Conservation (phyloP, 148 eudicot genomes). For the Agrostemma githago region DNA sequence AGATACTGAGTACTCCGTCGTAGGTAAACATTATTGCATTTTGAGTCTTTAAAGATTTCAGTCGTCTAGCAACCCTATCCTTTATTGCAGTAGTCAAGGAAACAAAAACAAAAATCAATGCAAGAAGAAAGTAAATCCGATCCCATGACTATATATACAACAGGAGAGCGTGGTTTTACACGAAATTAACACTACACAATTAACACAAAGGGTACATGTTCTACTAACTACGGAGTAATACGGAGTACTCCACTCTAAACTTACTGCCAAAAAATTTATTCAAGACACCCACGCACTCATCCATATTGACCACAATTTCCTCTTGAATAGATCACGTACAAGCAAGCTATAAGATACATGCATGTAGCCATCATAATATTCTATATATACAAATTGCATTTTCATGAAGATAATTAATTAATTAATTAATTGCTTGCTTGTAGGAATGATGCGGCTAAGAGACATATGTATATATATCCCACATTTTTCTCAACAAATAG, state of each 20-base stretch:
- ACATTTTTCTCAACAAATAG: slow-evolving; percentile 31
- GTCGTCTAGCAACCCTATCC: too few species aligned
- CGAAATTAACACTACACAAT: not conserved
- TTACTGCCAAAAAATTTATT: not conserved
- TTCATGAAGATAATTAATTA: not conserved
- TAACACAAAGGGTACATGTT: not conserved
- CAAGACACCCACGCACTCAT: not conserved
- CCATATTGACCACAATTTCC: not conserved
- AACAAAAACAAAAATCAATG: too few species aligned
- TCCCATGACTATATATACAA: not conserved
- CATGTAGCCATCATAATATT: not conserved
- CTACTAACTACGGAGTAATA: too few species aligned
- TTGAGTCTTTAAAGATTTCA: too few species aligned
- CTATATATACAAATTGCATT: not conserved
- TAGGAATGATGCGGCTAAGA: not conserved
- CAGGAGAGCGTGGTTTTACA: not conserved
- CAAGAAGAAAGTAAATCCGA: too few species aligned
- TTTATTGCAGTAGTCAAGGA: too few species aligned
- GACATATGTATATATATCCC: not conserved
- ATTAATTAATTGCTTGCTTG: too few species aligned
- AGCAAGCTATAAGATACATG: not conserved
- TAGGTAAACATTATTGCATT: too few species aligned
- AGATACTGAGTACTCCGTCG: too few species aligned
- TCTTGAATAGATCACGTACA: not conserved
- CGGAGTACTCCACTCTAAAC: too few species aligned